Evolutionary conservation across 768 basidiomycete species (phyloP), one percentile per base, ranked within the genome.

Genomic region (Mycena capillaripes): DNA sequence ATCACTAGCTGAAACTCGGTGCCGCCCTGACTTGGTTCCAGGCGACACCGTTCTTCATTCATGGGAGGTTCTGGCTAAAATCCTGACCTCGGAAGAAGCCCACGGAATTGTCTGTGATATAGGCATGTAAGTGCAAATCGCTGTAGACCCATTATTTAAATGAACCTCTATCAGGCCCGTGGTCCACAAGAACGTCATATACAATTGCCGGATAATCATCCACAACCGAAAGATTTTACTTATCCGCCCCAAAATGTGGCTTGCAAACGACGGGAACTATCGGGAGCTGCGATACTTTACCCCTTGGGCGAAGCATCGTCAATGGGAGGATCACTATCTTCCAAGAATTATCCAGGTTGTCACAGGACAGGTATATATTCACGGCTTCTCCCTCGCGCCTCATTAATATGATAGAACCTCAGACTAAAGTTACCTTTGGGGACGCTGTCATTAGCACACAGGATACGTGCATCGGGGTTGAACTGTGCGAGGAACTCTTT

Each of bases 201-300:
- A 98, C 85, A 99, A 99, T 79, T 98, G 96, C 81, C 93, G 98
- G 23, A 87, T 99, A 40, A 92, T 99, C 79, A 90, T 97, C 50
- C 89, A 96, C 78, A 87, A 97, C 82, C 87, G 90, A 66, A 89
- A 95, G 83, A 97, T 99, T 70, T 83, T 98, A 1, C 90, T 98
- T 73, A 99, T 99, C 74, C 91, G 98, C 27, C 98, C 98, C 0
- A 99, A 99, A 85, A 97, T 99, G 97, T 99, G 98, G 98, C 87
- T 99, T 53, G 98, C 98, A 1, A 99, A 99, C 79, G 96, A 98
- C 77, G 98, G 98, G 4, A 99, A 99, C 79, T 99, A 99, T 81
- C 93, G 98, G 30, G 91, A 93, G 80, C 84, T 93, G 77, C 84
- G 94, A 17, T 95, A 96, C 80, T 99, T 99, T 77, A 96, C 97